These are phyloP conservation scores for Podospora didyma DNA, from an alignment of 495 filamentous ascomycete species.

Conservation along the genomic window DNA sequence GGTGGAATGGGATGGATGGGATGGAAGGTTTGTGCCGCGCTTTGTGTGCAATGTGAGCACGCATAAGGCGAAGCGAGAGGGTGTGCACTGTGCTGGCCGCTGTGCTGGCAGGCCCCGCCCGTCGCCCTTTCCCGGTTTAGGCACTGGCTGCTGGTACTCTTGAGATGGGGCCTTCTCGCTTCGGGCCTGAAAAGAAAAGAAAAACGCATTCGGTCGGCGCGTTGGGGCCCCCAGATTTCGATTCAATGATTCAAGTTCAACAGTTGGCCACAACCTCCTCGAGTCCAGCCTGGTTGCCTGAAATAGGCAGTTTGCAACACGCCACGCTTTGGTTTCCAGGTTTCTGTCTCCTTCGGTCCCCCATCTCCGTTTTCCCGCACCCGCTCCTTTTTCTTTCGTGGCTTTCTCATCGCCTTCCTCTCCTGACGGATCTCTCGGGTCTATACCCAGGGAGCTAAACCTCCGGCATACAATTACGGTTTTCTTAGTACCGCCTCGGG, in stretches of 20 bases:
- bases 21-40: background rate
- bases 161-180: background rate
- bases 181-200: conserved; percentile 4
- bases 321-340: too few relatives aligned
- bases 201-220: too few relatives aligned
- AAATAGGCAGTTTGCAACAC: too few relatives aligned
- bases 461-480: background rate
- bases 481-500: background rate
- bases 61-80: conserved; percentile 6
- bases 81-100: conserved; percentile 4
- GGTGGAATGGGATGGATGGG: too few relatives aligned
- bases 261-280: too few relatives aligned
- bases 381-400: too few relatives aligned
- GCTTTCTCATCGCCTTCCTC: background rate
- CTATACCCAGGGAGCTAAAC: background rate
- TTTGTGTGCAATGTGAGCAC: background rate
- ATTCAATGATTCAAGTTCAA: too few relatives aligned
- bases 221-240: too few relatives aligned
- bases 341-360: too few relatives aligned
- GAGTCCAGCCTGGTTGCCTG: background rate
- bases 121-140: too few relatives aligned
- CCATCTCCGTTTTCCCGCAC: too few relatives aligned
- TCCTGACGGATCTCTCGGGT: background rate
- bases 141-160: background rate
- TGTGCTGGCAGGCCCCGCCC: background rate